These are phyloP conservation scores for Ambrosia trifida DNA, from an alignment of 129 eudicot species.

Conservation along the genomic window DNA sequence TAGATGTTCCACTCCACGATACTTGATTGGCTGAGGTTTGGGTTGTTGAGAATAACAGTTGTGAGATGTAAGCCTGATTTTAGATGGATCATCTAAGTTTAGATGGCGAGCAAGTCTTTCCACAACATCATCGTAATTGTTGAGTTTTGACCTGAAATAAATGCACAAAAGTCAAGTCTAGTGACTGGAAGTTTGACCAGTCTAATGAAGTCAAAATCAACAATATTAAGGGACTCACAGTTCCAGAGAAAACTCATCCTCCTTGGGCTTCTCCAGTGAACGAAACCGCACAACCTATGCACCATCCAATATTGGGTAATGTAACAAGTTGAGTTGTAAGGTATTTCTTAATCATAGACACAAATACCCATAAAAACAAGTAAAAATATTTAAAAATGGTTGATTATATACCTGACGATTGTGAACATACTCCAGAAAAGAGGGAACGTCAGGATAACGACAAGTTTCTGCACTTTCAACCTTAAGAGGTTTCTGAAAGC, in stretches of 20 bases:
- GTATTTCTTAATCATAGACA: neutral
- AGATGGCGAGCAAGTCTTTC: constrained; percentile 66
- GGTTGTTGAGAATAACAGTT: constrained; percentile 89
- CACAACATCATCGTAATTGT: constrained; percentile 77
- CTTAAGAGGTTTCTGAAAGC: constrained; percentile 67
- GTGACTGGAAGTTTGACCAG: neutral
- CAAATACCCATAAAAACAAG: neutral
- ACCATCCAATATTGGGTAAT: constrained; percentile 21
- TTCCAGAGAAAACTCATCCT: constrained; percentile 70
- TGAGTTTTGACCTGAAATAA: constrained; percentile 58
- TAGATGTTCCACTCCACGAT: constrained; percentile 66
- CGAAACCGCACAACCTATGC: constrained; percentile 71
- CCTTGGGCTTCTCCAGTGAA: constrained; percentile 78
- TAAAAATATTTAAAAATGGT: neutral
- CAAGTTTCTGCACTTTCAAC: constrained; percentile 44
- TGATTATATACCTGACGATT: constrained; percentile 69
- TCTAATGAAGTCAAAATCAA: neutral
- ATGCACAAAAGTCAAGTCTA: constrained; percentile 10
- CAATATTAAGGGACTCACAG: constrained; percentile 42
- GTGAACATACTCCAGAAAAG: constrained; percentile 74
- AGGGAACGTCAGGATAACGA: constrained; percentile 81
- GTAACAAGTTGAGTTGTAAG: neutral
- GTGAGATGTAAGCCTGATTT: constrained; percentile 84
- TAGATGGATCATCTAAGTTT: constrained; percentile 67
- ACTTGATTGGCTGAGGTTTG: constrained; percentile 79